Percentiles rank a stretch among this genome's conserved stretches.
Evolutionary conservation across 164 flowering plant species (phyloP).

Genomic region (Tetracentron sinense): DNA sequence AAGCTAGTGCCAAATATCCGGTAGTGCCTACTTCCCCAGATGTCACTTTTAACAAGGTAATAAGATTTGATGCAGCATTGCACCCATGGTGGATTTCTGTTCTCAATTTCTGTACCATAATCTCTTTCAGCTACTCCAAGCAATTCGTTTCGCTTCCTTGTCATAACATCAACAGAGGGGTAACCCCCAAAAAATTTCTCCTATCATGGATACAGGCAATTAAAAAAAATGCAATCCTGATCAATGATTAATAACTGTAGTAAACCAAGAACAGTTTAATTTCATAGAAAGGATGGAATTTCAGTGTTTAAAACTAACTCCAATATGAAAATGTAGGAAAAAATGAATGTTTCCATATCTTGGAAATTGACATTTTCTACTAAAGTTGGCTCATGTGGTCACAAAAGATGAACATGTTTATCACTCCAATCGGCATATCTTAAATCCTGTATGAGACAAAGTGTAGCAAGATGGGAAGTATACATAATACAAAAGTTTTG

Average conservation of each 20-base stretch:
- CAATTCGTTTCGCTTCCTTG: slow-evolving; percentile 36
- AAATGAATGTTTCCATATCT: too few species aligned
- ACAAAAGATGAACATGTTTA: too few species aligned
- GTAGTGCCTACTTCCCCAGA: slow-evolving; percentile 43
- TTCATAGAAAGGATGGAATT: too few species aligned
- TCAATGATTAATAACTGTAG: neutral
- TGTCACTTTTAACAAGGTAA: slow-evolving; percentile 31
- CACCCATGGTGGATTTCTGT: slow-evolving; percentile 65
- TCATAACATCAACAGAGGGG: slow-evolving; percentile 31
- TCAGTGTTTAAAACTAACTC: too few species aligned
- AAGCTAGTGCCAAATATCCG: slow-evolving; percentile 45
- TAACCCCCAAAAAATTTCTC: slow-evolving; percentile 52
- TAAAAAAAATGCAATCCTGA: neutral
- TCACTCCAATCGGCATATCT: too few species aligned
- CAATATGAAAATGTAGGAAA: too few species aligned
- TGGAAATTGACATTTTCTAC: too few species aligned
- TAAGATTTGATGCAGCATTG: slow-evolving; percentile 46
- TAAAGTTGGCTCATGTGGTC: too few species aligned
- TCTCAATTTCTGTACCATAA: slow-evolving; percentile 13
- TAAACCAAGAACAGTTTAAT: too few species aligned
- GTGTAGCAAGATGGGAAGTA: too few species aligned
- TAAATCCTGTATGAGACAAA: too few species aligned
- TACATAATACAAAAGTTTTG: neutral
- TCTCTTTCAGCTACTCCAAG: slow-evolving; percentile 38
- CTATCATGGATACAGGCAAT: slow-evolving; percentile 21